Evolutionary conservation across 2,329 filamentous ascomycete species (phyloP), one percentile per base, ranked within the genome.

Genomic region (Fusarium papillatum): DNA sequence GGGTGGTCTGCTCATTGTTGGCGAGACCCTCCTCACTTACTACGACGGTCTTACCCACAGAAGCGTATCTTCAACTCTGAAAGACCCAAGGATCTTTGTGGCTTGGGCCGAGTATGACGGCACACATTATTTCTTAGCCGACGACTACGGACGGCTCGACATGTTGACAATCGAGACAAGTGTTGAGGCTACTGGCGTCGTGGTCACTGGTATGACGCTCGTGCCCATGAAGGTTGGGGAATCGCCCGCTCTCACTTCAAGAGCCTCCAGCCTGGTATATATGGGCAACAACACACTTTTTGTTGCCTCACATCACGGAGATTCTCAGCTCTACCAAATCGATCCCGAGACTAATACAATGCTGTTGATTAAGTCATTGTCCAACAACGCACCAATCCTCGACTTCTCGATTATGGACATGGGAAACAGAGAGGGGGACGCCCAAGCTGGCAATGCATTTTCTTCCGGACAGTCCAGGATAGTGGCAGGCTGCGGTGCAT

Each of bases 381-480:
- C 82, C 7, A 99, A 98, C 80, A 95, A 98, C 78, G 95, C 94
- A 0, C 97, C 97, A 0, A 94, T 99, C 50, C 86, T 98, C 46
- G 97, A 99, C 82, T 98, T 99, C 78, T 93, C 94, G 1, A 92
- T 99, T 19, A 98, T 98, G 95, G 97, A 98, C 80, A 94, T 98
- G 89, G 96, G 96, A 1, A 96, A 95, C 78, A 90, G 95, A 68
- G 93, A 95, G 71, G 93, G 93, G 26, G 94, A 97, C 74, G 91
- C 89, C 11, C 93, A 95, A 69, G 84, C 88, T 22, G 94, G 93
- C 5, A 97, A 97, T 79, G 95, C 97, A 73, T 99, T 98, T 80
- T 98, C 96, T 0, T 98, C 96, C 1, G 97, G 97, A 0, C 96
- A 99, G 84, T 96, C 97, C 57, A 91, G 96, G 46, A 94, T 99